Evolutionary conservation across 2,329 filamentous ascomycete species (phyloP).

Genomic region (Erysiphe neolycopersici): DNA sequence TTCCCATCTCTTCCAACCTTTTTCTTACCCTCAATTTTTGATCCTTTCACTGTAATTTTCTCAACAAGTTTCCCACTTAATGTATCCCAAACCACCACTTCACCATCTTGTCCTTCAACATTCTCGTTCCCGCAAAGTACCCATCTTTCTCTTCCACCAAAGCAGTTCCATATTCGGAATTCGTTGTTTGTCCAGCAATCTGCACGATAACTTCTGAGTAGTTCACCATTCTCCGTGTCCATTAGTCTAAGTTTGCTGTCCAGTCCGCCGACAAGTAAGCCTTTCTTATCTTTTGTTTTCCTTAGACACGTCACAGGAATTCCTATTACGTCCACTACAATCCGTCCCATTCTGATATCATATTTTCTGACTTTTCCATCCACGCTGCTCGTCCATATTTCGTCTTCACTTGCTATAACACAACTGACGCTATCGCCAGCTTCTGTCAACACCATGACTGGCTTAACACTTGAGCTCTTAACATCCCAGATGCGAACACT

Average conservation of each 20-base stretch:
- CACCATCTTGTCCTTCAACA: slow-evolving; percentile 5
- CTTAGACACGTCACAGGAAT: slow-evolving; percentile 49
- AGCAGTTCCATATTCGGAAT: slow-evolving; percentile 15
- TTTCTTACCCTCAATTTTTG: slow-evolving; percentile 16
- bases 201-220: slow-evolving; percentile 44
- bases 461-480: slow-evolving; percentile 25
- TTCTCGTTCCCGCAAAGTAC: slow-evolving; percentile 59
- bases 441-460: slow-evolving; percentile 47
- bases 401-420: slow-evolving; percentile 14
- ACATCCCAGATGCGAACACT: slow-evolving; percentile 54
- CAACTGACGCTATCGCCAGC: slow-evolving; percentile 37
- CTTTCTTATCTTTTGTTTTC: slow-evolving; percentile 44
- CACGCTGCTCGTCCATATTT: slow-evolving; percentile 52
- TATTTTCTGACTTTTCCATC: slow-evolving; percentile 64
- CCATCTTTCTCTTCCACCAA: slow-evolving; percentile 51
- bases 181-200: slow-evolving; percentile 17
- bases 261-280: slow-evolving; percentile 45
- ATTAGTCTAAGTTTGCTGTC: slow-evolving; percentile 58
- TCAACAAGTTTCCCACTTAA: slow-evolving; percentile 42
- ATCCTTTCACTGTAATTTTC: slow-evolving; percentile 23
- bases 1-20: slow-evolving; percentile 31
- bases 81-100: slow-evolving; percentile 56
- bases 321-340: slow-evolving; percentile 43
- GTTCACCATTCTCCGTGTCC: slow-evolving; percentile 47
- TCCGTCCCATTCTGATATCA: slow-evolving; percentile 51